Base-by-base conservation (phyloP, 1,284 basidiomycete genomes). In the Limonomyces culmigenus region DNA sequence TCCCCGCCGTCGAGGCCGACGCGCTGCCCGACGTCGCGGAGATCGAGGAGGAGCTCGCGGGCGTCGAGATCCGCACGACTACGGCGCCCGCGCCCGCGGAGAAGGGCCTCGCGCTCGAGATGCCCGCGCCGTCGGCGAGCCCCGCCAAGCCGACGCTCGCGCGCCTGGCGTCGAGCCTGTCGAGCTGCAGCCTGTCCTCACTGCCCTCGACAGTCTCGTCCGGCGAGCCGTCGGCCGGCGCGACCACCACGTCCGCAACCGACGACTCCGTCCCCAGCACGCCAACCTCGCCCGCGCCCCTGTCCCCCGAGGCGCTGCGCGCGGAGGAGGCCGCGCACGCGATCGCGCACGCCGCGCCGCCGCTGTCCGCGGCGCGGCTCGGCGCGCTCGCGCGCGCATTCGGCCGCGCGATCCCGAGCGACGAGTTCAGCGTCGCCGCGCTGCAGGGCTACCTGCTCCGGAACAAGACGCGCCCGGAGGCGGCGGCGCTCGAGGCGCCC, bases 351-450 rank as follows among this genome's bases (percentile, higher is more conserved):
- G 67, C 65, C 12, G 70, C 71, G 23, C 68, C 69, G 41, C 73
- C 74, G 5, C 58, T 84, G 38, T 70, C 75, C 45, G 66, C 63
- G 32, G 57, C 56, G 45, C 73, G 67, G 39, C 61, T 85, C 19
- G 69, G 66, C 19, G 49, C 56, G 13, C 59, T 86, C 13, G 85
- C 80, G 10, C 72, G 76, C 54, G 51, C 60, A 39, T 88, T 87
- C 48, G 77, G 80, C 3, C 74, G 77, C 41, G 57, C 67, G 17
- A 72, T 87, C 19, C 79, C 83, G 0, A 76, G 83, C 17, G 73
- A 78, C 29, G 77, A 79, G 54, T 84, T 87, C 50, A 80, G 77
- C 45, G 77, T 86, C 38, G 83, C 85, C n/a, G 74, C 78, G 38
- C 58, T 88, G 40, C 84, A 87, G 56, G 84, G 81, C 50, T 87